These are phyloP conservation scores for Corniculantispora saksenae DNA, from an alignment of 2,329 filamentous ascomycete species.

Conservation along the genomic window DNA sequence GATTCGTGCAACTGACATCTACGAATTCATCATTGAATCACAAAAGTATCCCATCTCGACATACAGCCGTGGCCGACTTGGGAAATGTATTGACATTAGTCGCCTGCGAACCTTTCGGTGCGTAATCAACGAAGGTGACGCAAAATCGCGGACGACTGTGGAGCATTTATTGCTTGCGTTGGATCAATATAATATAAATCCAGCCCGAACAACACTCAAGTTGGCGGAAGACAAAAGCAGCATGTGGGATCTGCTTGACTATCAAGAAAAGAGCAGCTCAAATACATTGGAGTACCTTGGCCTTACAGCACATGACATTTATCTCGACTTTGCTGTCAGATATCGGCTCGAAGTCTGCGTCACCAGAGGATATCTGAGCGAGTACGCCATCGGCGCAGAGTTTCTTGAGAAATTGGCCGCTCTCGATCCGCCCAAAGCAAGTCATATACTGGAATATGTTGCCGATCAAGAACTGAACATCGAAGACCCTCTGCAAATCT, in stretches of 20 bases:
- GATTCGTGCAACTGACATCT: constrained; percentile 51
- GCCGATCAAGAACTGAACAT: constrained; percentile 71
- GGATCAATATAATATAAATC: constrained; percentile 44
- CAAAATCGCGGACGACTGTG: constrained; percentile 36
- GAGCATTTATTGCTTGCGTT: constrained; percentile 54
- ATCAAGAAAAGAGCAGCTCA: constrained; percentile 21
- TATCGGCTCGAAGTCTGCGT: constrained; percentile 94
- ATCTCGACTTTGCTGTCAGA: constrained; percentile 69
- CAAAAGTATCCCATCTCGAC: constrained; percentile 41
- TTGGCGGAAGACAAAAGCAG: constrained; percentile 26
- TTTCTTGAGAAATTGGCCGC: constrained; percentile 67
- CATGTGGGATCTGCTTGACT: constrained; percentile 36
- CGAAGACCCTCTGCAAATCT: constrained; percentile 37
- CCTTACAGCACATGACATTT: constrained; percentile 24
- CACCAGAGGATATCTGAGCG: constrained; percentile 75
- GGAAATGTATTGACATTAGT: constrained; percentile 51
- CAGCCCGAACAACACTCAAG: constrained; percentile 23
- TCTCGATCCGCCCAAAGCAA: constrained; percentile 50
- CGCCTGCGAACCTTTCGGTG: constrained; percentile 59
- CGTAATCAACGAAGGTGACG: constrained; percentile 34
- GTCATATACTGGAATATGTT: constrained; percentile 71
- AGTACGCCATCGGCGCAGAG: constrained; percentile 67
- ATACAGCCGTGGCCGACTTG: constrained; percentile 35
- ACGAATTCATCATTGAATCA: constrained; percentile 34
- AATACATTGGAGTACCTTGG: constrained; percentile 33